Evolutionary conservation across 2,329 filamentous ascomycete species (phyloP).

Genomic region (Aspergillus pseudonomiae): DNA sequence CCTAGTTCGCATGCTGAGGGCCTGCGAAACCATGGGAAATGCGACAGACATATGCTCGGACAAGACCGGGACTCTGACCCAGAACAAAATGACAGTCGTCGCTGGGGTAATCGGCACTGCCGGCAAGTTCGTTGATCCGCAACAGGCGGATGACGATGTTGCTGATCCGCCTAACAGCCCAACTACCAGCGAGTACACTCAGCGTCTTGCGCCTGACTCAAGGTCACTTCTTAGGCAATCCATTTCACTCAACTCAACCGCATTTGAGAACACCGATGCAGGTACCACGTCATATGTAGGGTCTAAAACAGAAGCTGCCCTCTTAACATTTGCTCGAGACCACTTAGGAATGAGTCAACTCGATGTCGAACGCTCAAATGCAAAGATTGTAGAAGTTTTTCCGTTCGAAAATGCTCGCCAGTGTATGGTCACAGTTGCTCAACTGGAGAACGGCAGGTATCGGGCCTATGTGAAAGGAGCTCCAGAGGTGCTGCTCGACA

Average conservation of each 20-base stretch:
- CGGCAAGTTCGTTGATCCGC: neutral
- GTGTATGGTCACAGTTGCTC: slow-evolving; percentile 49
- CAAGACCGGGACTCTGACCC: slow-evolving; percentile 64
- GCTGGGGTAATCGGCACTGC: slow-evolving; percentile 39
- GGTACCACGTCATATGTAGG: slow-evolving; percentile 62
- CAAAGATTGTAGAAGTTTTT: slow-evolving; percentile 62
- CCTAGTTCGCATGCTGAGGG: slow-evolving; percentile 57
- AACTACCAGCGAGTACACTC: neutral
- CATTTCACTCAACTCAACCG: slow-evolving; percentile 56
- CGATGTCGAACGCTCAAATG: slow-evolving; percentile 59
- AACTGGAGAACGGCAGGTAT: slow-evolving; percentile 25
- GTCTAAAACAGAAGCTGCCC: slow-evolving; percentile 71
- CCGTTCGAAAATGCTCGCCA: slow-evolving; percentile 72
- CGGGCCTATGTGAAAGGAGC: slow-evolving; percentile 41
- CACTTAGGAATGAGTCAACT: slow-evolving; percentile 63
- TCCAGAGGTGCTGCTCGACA: slow-evolving; percentile 36
- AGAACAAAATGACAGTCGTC: slow-evolving; percentile 62
- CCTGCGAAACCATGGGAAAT: slow-evolving; percentile 65
- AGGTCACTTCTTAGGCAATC: slow-evolving; percentile 13
- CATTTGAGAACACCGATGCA: slow-evolving; percentile 68
- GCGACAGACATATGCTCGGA: slow-evolving; percentile 63
- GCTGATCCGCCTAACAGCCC: neutral
- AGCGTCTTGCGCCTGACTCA: neutral
- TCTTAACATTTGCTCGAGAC: slow-evolving; percentile 65
- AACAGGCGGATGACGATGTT: neutral